A percentile compares a stretch with the other conserved stretches of the same genome.
These are phyloP conservation scores for Hanseniaspora guilliermondii DNA, from an alignment of 805 yeast genomes.

Conservation along the genomic window DNA sequence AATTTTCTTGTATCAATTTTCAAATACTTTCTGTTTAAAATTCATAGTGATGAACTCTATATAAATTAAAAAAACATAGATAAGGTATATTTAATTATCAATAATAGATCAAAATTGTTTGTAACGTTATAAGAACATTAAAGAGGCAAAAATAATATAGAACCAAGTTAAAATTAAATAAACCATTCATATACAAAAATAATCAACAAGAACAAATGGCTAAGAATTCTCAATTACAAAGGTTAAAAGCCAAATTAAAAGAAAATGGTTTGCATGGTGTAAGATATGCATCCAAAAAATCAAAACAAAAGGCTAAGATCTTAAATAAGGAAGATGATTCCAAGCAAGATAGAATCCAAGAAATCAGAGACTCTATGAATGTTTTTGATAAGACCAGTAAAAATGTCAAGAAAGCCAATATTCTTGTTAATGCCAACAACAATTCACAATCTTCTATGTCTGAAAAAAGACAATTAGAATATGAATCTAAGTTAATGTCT, in stretches of 20 bases:
- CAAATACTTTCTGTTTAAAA: too few species aligned
- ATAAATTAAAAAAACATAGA: too few species aligned
- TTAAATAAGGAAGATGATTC: constrained; percentile 58
- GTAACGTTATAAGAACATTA: too few species aligned
- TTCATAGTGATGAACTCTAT: too few species aligned
- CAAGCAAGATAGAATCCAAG: constrained; percentile 40
- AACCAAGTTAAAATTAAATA: too few species aligned
- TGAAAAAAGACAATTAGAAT: constrained; percentile 47
- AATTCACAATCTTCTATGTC: constrained; percentile 58
- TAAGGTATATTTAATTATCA: too few species aligned
- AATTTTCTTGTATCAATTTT: too few species aligned
- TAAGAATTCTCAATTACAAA: constrained; percentile 84
- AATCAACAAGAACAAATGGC: constrained; percentile 25
- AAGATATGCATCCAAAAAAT: constrained; percentile 50
- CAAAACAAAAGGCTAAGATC: constrained; percentile 34
- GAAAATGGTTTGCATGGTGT: constrained; percentile 79
- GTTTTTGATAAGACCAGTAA: constrained; percentile 74
- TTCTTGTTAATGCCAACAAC: constrained; percentile 57
- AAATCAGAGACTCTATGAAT: constrained; percentile 73
- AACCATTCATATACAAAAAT: neutral
- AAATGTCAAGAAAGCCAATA: constrained; percentile 49
- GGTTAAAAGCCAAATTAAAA: constrained; percentile 63
- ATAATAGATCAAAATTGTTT: too few species aligned
- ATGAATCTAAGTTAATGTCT: constrained; percentile 38
- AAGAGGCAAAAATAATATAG: too few species aligned